Conservation (phyloP, 495 filamentous ascomycete genomes). For the Tuber magnatum region DNA sequence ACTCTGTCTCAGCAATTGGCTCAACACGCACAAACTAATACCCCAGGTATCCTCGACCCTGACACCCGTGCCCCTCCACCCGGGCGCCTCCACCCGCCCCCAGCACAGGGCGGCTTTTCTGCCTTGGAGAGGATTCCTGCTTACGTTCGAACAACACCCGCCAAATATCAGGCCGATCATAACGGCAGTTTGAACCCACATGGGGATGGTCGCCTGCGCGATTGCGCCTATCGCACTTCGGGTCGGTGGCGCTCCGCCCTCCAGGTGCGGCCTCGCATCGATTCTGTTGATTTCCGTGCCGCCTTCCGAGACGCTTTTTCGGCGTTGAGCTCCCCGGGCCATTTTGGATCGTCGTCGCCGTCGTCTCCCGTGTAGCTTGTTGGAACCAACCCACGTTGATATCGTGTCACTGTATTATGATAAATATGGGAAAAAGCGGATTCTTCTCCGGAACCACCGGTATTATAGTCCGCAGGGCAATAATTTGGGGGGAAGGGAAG, state of each 20-base stretch:
- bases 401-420: neutral
- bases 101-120: neutral
- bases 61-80: neutral
- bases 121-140: constrained; percentile 32
- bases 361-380: neutral
- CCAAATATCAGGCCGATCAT: constrained; percentile 91
- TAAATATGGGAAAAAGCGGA: neutral
- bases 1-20: constrained; percentile 6
- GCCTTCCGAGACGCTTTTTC: constrained; percentile 15
- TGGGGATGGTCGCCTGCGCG: constrained; percentile 53
- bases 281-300: constrained; percentile 36
- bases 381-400: neutral
- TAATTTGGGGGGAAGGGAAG: neutral
- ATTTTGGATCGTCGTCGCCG: constrained; percentile 2
- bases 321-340: constrained; percentile 30
- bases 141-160: constrained; percentile 94
- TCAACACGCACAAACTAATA: constrained; percentile 5
- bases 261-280: constrained; percentile 40
- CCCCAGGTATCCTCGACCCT: neutral
- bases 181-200: constrained; percentile 58
- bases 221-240: constrained; percentile 42
- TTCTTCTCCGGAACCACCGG: neutral
- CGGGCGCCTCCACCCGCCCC: neutral
- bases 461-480: neutral
- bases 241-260: constrained; percentile 19